phyloP scores from a whole-genome alignment of 1,284 basidiomycete genomes.

The Tetrapyrgos nigripes region DNA sequence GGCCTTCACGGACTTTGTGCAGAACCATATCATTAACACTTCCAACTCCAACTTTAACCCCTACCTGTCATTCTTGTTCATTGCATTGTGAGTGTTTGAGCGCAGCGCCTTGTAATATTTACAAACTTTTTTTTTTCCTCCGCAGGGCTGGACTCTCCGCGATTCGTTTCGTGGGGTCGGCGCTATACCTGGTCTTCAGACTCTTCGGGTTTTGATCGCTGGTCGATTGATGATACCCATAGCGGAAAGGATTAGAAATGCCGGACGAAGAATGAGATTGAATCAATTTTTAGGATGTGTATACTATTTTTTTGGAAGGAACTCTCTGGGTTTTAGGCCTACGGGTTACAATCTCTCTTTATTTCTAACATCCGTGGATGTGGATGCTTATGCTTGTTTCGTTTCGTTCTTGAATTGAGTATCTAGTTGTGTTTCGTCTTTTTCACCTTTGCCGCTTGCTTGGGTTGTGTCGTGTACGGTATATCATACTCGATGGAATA shows the following conservation, averaged over 20 bases:
- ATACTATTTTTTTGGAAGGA: no score
- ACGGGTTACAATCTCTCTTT: no score
- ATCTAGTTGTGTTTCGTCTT: no score
- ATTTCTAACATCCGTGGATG: no score
- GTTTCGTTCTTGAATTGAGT: no score
- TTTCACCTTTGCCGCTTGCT: no score
- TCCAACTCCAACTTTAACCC: slow-evolving; percentile 77
- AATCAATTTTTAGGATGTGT: no score
- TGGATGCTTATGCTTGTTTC: no score
- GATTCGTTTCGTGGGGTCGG: slow-evolving; percentile 80
- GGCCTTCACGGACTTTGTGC: slow-evolving; percentile 73
- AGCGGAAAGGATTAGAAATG: no score
- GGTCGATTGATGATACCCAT: background rate
- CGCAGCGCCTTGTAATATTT: slow-evolving; percentile 13
- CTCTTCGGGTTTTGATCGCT: slow-evolving; percentile 58
- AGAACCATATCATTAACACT: slow-evolving; percentile 52
- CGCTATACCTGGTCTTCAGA: slow-evolving; percentile 80
- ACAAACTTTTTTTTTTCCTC: slow-evolving; percentile 11
- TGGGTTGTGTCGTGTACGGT: no score
- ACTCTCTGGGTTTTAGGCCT: no score
- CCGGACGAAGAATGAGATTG: background rate
- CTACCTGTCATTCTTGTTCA: slow-evolving; percentile 85
- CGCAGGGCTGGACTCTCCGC: slow-evolving; percentile 77
- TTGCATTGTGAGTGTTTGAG: slow-evolving; percentile 66
- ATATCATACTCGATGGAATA: no score